Evolutionary conservation across 441 rosid species (phyloP), one percentile per base, ranked within the genome.

Genomic region (Pelargonium citronellum): DNA sequence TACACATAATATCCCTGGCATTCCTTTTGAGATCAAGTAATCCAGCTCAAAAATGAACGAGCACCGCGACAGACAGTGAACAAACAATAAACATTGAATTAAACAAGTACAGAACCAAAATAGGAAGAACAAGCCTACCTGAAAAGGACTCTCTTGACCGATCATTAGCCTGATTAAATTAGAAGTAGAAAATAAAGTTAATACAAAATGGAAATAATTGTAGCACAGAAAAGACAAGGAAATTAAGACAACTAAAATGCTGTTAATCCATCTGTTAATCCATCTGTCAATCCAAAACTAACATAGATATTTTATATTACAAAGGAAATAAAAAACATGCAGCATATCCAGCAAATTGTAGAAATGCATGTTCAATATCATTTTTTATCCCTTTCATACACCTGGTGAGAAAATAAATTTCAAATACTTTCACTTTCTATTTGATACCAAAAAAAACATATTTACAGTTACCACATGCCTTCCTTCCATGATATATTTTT

Each of bases 161-260:
- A 70, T 73, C 80, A 5, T 80, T 84, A 19, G 55, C 83, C 89
- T 85, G 77, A 64, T 68, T 68, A 67, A 76, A 72, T 46, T 37
- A 64, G 30, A 60, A 65, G 24, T 51, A 58, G 10, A 11, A 27
- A 69, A 55, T 22, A 30, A 10, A 68, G 15, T 73, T 46, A 74
- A 68, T 58, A 69, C 62, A 58, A 8, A 53, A 60, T 66, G 24
- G n/a, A 17, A 57, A 49, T 7, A 60, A n/a, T 27, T 55, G 22
- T 19, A 46, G 11, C 47, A 62, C 53, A 69, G 30, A 70, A n/a
- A 39, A 69, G 43, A 41, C 16, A 39, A 19, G 22, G 60, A 39
- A 69, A 8, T 68, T 13, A 12, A 24, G 55, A 46, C 1, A n/a
- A 67, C 37, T 30, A 30, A 30, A 30, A 30, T 30, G 37, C 37